phyloP scores from a whole-genome alignment of 1,284 basidiomycete species.

The Exobasidium rhododendri region DNA sequence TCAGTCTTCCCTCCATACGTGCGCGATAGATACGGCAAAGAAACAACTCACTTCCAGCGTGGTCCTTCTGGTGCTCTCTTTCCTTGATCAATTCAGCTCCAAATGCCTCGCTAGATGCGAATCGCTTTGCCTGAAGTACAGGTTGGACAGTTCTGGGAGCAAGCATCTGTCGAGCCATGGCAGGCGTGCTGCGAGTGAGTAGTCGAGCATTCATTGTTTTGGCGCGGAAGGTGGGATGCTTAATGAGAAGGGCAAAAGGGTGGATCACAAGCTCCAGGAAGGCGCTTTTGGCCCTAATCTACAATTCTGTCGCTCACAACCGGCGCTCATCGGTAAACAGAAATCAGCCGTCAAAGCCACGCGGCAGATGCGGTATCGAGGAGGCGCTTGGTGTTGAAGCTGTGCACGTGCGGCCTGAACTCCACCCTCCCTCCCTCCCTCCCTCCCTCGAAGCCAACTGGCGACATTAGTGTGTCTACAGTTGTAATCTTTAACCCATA shows the following conservation, averaged over 20 bases:
- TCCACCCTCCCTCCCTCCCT: too few species aligned
- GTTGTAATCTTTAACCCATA: too few species aligned
- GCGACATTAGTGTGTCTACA: too few species aligned
- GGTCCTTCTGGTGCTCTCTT: constrained; percentile 8
- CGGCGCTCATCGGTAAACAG: neutral
- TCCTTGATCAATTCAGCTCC: constrained; percentile 7
- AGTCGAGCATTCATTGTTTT: constrained; percentile 8
- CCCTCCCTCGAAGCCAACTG: too few species aligned
- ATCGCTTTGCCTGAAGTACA: neutral
- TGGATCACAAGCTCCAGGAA: too few species aligned
- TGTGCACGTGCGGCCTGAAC: too few species aligned
- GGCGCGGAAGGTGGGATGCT: neutral
- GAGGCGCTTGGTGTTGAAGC: too few species aligned
- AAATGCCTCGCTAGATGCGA: neutral
- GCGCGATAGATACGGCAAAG: too few species aligned
- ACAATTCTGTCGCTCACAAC: too few species aligned
- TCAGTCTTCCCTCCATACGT: too few species aligned
- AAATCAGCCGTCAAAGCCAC: neutral
- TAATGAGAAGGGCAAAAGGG: neutral
- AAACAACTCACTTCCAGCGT: constrained; percentile 5
- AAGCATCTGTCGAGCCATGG: neutral
- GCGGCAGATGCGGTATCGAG: too few species aligned
- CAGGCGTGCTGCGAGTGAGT: neutral
- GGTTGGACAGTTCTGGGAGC: neutral
- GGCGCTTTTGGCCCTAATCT: too few species aligned